Base-by-base conservation (phyloP, 805 yeast genomes). In the Hanseniaspora taiwanica region DNA sequence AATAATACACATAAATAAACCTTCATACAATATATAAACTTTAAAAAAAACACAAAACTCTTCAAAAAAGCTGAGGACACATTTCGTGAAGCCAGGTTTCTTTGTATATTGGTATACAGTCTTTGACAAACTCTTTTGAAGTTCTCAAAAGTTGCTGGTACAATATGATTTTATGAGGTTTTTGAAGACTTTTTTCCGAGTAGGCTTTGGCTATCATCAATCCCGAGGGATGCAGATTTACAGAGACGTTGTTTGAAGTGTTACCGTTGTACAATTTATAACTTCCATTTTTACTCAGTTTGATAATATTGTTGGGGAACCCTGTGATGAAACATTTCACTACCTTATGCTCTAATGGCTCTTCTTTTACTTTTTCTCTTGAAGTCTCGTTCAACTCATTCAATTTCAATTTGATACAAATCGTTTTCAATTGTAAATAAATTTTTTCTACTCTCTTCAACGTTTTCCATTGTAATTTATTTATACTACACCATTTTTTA, bases 131-230 rank as follows among this genome's bases (percentile, higher is more conserved):
- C 61, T 87, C 96, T 55, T 79, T 83, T 20, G 85, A 72, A 0
- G 98, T 89, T 37, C 81, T 59, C 38, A 89, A 80, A 50, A 89
- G 63, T 45, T 89, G 93, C 51, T 86, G 85, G 55, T 84, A 91
- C 13, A 89, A 63, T 5, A 91, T 65, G 40, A 74, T 64, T 46
- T 74, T 79, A 3, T 87, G 79, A 0, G 86, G 87, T 17, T 33
- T 29, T 16, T n/a, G 16, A 4, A 29, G 3, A 10, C 9, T n/a
- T 16, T 91, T n/a, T n/a, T n/a, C n/a, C n/a, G n/a, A n/a, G n/a
- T n/a, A n/a, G n/a, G n/a, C n/a, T n/a, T n/a, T n/a, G n/a, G n/a
- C n/a, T n/a, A n/a, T n/a, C n/a, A n/a, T n/a, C n/a, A n/a, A n/a
- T n/a, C n/a, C n/a, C 17, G 10, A 41, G n/a, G 16, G 44, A 37